Evolutionary conservation across 2,329 filamentous ascomycete genomes (phyloP).

Genomic region (Trichoderma aggressivum): DNA sequence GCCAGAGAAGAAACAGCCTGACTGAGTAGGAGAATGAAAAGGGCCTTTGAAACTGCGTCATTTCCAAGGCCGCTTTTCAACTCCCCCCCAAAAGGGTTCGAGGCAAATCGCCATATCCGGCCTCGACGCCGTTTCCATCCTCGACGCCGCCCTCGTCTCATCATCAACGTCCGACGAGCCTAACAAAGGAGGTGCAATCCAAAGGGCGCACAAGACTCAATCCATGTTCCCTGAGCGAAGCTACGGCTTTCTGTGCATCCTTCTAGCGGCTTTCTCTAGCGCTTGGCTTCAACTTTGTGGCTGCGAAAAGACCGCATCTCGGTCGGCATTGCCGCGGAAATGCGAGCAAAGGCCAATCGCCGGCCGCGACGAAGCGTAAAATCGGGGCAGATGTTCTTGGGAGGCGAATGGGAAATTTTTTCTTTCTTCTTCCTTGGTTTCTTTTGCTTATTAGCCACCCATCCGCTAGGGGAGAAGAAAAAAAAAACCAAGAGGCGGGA

Average conservation of each 20-base stretch:
- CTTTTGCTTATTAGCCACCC: not conserved
- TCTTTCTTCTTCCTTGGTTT: not conserved
- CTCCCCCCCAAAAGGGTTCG: not conserved
- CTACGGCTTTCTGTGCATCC: conserved; percentile 7
- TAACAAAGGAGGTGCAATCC: not conserved
- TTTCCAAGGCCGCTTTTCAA: not conserved
- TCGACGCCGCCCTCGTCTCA: not conserved
- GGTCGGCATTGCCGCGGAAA: conserved; percentile 14
- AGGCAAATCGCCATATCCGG: not conserved
- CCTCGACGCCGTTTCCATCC: not conserved
- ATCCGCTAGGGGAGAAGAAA: not conserved
- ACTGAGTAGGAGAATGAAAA: not conserved
- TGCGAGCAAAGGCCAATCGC: conserved; percentile 2
- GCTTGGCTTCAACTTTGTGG: conserved; percentile 9
- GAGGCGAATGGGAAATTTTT: conserved; percentile 14
- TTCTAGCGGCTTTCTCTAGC: conserved; percentile 17
- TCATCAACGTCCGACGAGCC: not conserved
- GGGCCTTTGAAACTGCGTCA: not conserved
- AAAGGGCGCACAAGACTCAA: not conserved
- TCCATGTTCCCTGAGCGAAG: not conserved
- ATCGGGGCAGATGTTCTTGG: not conserved
- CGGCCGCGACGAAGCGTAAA: not conserved
- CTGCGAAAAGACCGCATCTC: not conserved
- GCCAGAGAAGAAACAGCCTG: not conserved
- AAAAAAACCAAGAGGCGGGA: not conserved